Base-by-base conservation (phyloP, 208 protist species). In the Trypanosoma scelopori region DNA sequence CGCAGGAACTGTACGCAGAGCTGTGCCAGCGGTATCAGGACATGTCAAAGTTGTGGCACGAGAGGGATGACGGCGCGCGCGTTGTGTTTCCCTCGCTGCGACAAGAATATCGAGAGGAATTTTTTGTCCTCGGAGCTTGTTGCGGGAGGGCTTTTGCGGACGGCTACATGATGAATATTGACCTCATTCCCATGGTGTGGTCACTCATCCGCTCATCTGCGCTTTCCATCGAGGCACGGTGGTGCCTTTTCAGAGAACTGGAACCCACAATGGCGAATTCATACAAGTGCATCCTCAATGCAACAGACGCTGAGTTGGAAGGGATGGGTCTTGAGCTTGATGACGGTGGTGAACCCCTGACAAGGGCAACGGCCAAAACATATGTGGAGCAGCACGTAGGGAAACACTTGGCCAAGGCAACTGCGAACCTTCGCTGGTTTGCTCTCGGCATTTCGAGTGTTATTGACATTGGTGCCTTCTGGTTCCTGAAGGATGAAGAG, bases 1-100 rank as follows among this genome's bases (percentile, higher is more conserved):
- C 91, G 42, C 91, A 92, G 65, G 87, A 96, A 69, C 63, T 96
- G 18, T 96, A 96, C 74, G 71, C 85, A 9, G 84, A 92, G 62
- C 61, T 96, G 7, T 91, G 81, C 12, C 58, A 49, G 0, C 57
- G 76, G 43, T 86, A 86, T 64, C 62, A 61, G n/a, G 42, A 39
- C 0, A 53, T 71, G 46, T 45, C 16, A 39, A 55, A 62, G 18
- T 53, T 95, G 18, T 95, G 90, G 90, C 86, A 83, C 55, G 27
- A 63, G 20, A 75, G 47, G 6, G 81, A 90, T 57, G 89, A 91
- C 57, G 78, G 81, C n/a, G 30, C 32, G 7, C 58, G 59, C 47
- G 30, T 92, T 6, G 56, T 77, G 0, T 93, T 93, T 67, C 91
- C 91, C 15, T 89, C 55, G 12, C 42, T 67, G 46, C 71, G 35